phyloP scores from a whole-genome alignment of 2,329 filamentous ascomycete species.

The Claviceps paspali region DNA sequence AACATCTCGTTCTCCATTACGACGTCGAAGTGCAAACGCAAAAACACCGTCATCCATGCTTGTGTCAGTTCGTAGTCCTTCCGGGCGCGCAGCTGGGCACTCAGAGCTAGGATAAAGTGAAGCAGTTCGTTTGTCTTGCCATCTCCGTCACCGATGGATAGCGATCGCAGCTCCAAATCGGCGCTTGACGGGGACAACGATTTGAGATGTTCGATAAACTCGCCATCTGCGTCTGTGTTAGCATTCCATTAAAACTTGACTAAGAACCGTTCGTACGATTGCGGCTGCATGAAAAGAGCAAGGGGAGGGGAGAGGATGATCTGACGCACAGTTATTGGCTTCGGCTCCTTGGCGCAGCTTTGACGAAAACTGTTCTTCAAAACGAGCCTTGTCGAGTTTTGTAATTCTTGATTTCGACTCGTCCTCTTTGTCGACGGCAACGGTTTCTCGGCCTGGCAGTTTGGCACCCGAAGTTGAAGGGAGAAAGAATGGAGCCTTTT shows the following conservation, averaged over 20 bases:
- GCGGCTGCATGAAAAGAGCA: no score
- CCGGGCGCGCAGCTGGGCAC: slow-evolving; percentile 48
- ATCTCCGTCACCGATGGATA: slow-evolving; percentile 34
- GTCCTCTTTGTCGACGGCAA: slow-evolving; percentile 20
- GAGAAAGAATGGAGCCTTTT: slow-evolving; percentile 93
- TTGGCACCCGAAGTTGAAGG: slow-evolving; percentile 43
- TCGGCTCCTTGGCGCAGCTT: slow-evolving; percentile 38
- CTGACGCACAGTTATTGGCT: slow-evolving; percentile 42
- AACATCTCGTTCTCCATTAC: slow-evolving; percentile 37
- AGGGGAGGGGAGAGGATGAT: no score
- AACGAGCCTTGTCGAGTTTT: slow-evolving; percentile 43
- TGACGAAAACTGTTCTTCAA: slow-evolving; percentile 42
- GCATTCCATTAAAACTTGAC: slow-evolving; percentile 6
- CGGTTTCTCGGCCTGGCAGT: slow-evolving; percentile 21
- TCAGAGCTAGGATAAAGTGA: slow-evolving; percentile 70
- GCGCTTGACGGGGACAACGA: slow-evolving; percentile 69
- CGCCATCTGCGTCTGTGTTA: slow-evolving; percentile 30
- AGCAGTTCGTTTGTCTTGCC: slow-evolving; percentile 52
- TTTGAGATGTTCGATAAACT: slow-evolving; percentile 67
- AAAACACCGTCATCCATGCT: slow-evolving; percentile 93
- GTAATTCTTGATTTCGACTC: slow-evolving; percentile 50
- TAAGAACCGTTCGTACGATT: no score
- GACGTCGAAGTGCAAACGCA: slow-evolving; percentile 57
- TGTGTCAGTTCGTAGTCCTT: slow-evolving; percentile 88
- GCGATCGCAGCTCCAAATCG: slow-evolving; percentile 78